Base-by-base conservation (phyloP, 768 basidiomycete genomes). In the Austroboletus eburneus region DNA sequence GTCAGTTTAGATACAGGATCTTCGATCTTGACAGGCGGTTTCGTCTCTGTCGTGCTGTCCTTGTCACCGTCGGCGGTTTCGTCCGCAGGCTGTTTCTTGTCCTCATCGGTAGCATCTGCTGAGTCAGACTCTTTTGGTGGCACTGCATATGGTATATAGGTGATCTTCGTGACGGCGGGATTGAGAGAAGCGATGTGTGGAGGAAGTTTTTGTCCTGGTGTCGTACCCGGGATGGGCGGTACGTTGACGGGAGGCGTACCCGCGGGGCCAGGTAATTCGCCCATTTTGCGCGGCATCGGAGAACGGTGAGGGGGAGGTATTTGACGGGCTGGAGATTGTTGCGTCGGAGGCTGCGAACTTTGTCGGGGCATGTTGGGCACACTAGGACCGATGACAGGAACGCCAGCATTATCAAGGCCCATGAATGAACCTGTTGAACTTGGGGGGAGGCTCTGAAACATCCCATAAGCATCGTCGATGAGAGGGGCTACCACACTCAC, bases 121-220 rank as follows among this genome's bases (percentile, higher is more conserved):
- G 54, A 14, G 35, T 57, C 56, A 10, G 51, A 42, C 13, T 52
- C 7, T 22, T 66, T 63, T 10, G 51, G 45, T 2, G 50, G 52
- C n/a, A 51, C 50, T 10, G 21, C 41, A 18, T 45, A 62, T 5
- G 64, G 64, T 21, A 67, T 54, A 30, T 61, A 65, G 3, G 65
- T 48, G 4, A 65, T 61, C 40, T 51, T 61, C 13, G 64, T 67
- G 34, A 65, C 64, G 1, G 64, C 59, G 4, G 64, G 64, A 20
- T 65, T 65, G 29, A 65, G 61, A 22, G 57, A 50, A 17, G 64
- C 64, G 20, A 65, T 61, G 37, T 67, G 66, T 14, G 63, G 63
- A 5, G 65, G 65, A 1, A 67, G 62, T 25, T 60, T 64, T 48
- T 58, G 66, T n/a, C 56, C 58, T 18, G 58, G 57, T 4, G 64